Percentiles rank a stretch among this genome's conserved stretches.
These are phyloP conservation scores for Backusella tarrabulga DNA, from an alignment of 192 early-diverging fungal species.

Conservation along the genomic window DNA sequence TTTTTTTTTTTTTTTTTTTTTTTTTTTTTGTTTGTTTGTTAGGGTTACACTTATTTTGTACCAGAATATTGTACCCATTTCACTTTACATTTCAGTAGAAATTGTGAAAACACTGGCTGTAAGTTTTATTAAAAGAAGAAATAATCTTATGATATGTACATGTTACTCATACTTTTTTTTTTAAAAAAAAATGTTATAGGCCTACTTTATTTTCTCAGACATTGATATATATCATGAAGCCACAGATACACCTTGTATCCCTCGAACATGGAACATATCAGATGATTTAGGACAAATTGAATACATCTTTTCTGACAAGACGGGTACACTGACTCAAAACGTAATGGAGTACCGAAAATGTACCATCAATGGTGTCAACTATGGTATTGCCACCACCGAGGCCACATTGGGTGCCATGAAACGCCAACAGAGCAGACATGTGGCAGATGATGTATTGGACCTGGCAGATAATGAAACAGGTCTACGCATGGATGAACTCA, in stretches of 20 bases:
- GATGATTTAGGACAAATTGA: slow-evolving; percentile 96
- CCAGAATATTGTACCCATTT: slow-evolving; percentile 96
- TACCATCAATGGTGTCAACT: slow-evolving; percentile 81
- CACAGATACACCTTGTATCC: slow-evolving; percentile 74
- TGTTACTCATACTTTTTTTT: neutral
- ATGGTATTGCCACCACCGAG: slow-evolving; percentile 68
- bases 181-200: slow-evolving; percentile 39
- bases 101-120: slow-evolving; percentile 86
- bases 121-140: slow-evolving; percentile 15
- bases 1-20: neutral
- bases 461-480: slow-evolving; percentile 26
- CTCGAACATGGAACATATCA: slow-evolving; percentile 87
- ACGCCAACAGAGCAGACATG: slow-evolving; percentile 22
- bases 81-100: slow-evolving; percentile 92
- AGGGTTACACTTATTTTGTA: slow-evolving; percentile 86
- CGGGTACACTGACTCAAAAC: slow-evolving; percentile 94
- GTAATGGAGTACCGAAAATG: slow-evolving; percentile 95
- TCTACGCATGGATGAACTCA: neutral
- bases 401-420: slow-evolving; percentile 40
- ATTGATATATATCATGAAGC: slow-evolving; percentile 86
- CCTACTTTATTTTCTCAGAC: slow-evolving; percentile 90
- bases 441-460: neutral
- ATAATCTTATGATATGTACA: neutral
- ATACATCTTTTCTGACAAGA: slow-evolving; percentile 97
- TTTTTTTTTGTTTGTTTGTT: neutral